Percentiles rank a stretch among this genome's conserved stretches.
phyloP scores from a whole-genome alignment of 225 moss, liverwort and hornwort species.

The Ulota crispa region DNA sequence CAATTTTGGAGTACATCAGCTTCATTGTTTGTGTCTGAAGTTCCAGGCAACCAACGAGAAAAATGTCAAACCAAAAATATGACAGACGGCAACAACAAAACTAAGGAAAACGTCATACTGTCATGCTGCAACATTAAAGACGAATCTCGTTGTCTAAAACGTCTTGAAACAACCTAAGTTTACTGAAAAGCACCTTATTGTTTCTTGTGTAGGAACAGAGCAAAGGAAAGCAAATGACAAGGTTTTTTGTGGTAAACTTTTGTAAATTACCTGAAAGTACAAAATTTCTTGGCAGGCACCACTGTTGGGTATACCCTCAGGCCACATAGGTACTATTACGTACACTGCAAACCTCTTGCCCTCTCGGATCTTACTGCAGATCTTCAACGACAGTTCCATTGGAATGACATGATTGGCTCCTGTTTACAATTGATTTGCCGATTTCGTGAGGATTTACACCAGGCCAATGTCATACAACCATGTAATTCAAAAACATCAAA shows the following conservation, averaged over 20 bases:
- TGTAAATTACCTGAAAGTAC: conserved; percentile 67
- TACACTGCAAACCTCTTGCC: conserved; percentile 81
- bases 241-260: neutral
- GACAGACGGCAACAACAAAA: neutral
- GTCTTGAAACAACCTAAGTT: neutral
- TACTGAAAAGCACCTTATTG: neutral
- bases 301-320: conserved; percentile 79
- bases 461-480: neutral
- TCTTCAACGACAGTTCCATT: conserved; percentile 79
- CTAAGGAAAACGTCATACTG: neutral
- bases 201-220: neutral
- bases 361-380: conserved; percentile 82
- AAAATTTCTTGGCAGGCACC: conserved; percentile 84
- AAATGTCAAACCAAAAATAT: neutral
- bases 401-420: conserved; percentile 96
- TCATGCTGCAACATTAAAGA: neutral
- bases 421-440: conserved; percentile 7
- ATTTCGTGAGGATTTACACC: conserved; percentile 2
- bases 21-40: conserved; percentile 76
- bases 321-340: conserved; percentile 87
- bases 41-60: conserved; percentile 4
- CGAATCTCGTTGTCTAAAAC: neutral
- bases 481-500: neutral
- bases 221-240: neutral
- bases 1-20: conserved; percentile 92